These are phyloP conservation scores for Oryza coarctata DNA, from an alignment of 176 grass and related monocot genomes.

Conservation along the genomic window DNA sequence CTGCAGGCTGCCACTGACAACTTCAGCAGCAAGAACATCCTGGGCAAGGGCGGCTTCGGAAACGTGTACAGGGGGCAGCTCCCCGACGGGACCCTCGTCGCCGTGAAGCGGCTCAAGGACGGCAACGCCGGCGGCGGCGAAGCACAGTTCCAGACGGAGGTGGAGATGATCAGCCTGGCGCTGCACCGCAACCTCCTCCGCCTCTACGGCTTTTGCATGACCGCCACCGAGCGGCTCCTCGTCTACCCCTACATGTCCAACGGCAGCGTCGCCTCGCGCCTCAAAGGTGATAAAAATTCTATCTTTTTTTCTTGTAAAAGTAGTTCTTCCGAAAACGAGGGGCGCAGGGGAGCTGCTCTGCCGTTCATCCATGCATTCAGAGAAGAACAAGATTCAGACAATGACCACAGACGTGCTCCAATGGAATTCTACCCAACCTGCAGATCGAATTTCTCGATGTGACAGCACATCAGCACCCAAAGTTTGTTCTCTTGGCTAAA, in stretches of 20 bases:
- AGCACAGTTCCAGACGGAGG: conserved; percentile 85
- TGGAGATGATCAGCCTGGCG: conserved; percentile 95
- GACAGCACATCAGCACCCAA: too few species aligned
- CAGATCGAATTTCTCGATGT: background rate
- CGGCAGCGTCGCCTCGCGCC: conserved; percentile 86
- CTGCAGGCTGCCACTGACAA: conserved; percentile 72
- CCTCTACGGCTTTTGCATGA: conserved; percentile 91
- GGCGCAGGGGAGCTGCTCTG: too few species aligned
- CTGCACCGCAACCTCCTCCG: conserved; percentile 86
- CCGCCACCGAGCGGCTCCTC: conserved; percentile 84
- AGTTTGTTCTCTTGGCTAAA: background rate
- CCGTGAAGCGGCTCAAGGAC: conserved; percentile 93
- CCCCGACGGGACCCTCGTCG: conserved; percentile 75
- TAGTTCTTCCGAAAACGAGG: too few species aligned
- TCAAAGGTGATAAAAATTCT: conserved; percentile 57
- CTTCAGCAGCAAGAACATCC: conserved; percentile 89
- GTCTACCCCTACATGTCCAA: conserved; percentile 97
- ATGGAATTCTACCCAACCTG: background rate
- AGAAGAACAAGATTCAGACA: background rate
- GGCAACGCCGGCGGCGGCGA: conserved; percentile 75
- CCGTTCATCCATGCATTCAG: background rate
- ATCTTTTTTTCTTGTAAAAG: background rate
- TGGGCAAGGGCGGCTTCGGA: conserved; percentile 93
- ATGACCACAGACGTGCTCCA: background rate
- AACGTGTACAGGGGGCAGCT: conserved; percentile 87